Base-by-base conservation (phyloP, 2,329 filamentous ascomycete genomes). In the Thielaviopsis musarum region DNA sequence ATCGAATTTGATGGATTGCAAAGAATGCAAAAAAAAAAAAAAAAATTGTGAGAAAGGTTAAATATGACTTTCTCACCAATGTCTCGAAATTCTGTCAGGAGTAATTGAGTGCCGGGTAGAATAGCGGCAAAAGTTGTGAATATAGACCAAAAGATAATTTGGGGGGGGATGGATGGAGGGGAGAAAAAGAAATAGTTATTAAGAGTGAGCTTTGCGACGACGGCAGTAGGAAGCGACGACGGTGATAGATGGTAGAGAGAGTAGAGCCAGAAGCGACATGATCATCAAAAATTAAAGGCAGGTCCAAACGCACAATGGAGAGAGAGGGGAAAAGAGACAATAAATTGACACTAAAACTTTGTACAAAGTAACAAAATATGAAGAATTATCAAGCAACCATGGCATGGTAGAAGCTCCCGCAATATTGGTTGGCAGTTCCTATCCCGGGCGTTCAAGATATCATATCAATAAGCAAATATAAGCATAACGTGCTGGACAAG, bases 191-290 rank as follows among this genome's bases (percentile, higher is more conserved):
- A 26, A n/a, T 19, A 24, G 34, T 13, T 41, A 17, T 38, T n/a
- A 48, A 48, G 30, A 26, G 22, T 15, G 26, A 12, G 28, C 30
- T 56, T 56, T 56, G 30, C 54, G 54, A 56, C 56, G 38, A 58
- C 13, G 49, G 51, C 34, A 45, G 48, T 6, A 49, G 24, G 49
- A 28, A 45, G 28, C 21, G 55, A 54, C 34, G 52, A 21, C 26
- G 52, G 28, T 19, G 6, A 45, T 56, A 15, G 21, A 26, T 49
- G 51, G 57, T 48, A 51, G 34, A 51, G 57, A 57, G 55, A 15
- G 45, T 10, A 52, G 17, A 53, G 21, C 49, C 38, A 54, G 57
- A 58, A 58, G 57, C 57, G 57, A 58, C 57, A 58, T 58, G 57
- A 53, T 58, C 30, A 54, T 48, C 17, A 26, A 54, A 54, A 58